A percentile compares a stretch with the other conserved stretches of the same genome.
Conservation (phyloP, 331 rosid species). For the Malus hybrid region DNA sequence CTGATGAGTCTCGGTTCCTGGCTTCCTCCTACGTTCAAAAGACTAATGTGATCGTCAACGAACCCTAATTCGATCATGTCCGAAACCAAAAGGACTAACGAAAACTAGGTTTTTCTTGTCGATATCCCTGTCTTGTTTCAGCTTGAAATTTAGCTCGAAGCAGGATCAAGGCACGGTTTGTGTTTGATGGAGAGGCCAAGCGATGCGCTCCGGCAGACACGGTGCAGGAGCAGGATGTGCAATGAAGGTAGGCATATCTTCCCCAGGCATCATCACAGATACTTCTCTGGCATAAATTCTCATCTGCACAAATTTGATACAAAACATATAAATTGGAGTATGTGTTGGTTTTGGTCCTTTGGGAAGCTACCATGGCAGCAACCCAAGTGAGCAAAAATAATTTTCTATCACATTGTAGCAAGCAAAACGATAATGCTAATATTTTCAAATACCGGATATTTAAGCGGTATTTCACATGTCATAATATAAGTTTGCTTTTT, state of each 20-base stretch:
- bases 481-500: too few relatives aligned
- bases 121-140: neutral
- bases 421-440: too few relatives aligned
- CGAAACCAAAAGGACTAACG: neutral
- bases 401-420: too few relatives aligned
- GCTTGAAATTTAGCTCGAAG: neutral
- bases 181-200: conserved; percentile 36
- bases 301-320: conserved; percentile 25
- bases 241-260: conserved; percentile 53
- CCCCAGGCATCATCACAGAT: conserved; percentile 72
- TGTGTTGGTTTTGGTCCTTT: too few relatives aligned
- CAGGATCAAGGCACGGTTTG: neutral
- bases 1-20: neutral
- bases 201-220: conserved; percentile 29
- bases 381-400: neutral
- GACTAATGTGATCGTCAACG: neutral
- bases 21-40: neutral
- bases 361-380: too few relatives aligned
- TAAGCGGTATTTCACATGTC: too few relatives aligned
- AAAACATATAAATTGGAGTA: neutral
- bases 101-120: neutral
- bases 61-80: neutral
- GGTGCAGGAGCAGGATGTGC: conserved; percentile 60
- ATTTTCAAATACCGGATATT: too few relatives aligned
- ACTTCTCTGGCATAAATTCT: conserved; percentile 42